phyloP scores from a whole-genome alignment of 2,329 filamentous ascomycete species.

The Triangularia verruculosa region DNA sequence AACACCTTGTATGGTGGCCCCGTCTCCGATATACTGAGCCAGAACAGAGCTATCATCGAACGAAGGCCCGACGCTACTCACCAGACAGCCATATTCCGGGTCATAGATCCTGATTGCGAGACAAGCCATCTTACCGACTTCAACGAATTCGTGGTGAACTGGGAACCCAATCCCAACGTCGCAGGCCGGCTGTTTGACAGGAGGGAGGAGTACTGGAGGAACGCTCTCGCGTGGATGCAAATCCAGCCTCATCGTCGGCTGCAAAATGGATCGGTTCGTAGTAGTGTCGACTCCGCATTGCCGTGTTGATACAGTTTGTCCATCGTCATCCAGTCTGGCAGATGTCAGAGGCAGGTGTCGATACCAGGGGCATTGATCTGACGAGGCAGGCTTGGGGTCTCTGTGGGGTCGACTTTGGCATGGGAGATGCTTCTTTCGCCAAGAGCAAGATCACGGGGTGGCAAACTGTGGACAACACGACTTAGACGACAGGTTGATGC shows the following conservation, averaged over 20 bases:
- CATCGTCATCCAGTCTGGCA: not conserved
- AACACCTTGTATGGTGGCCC: not conserved
- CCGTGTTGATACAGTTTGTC: not conserved
- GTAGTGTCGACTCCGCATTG: not conserved
- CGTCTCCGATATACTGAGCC: not conserved
- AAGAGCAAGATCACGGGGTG: not conserved
- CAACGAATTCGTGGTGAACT: too few relatives aligned
- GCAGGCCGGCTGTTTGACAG: too few relatives aligned
- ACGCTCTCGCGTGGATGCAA: not conserved
- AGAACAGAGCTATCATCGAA: not conserved
- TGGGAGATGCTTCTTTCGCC: too few relatives aligned
- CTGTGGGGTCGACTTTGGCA: not conserved
- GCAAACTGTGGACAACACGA: not conserved
- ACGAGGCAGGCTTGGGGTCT: not conserved
- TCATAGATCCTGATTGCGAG: not conserved
- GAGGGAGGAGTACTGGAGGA: not conserved
- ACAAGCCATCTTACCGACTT: not conserved
- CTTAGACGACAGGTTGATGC: too few relatives aligned
- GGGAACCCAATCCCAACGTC: too few relatives aligned
- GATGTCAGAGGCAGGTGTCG: not conserved
- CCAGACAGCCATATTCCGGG: not conserved
- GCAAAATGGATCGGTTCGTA: not conserved
- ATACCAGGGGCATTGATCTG: not conserved
- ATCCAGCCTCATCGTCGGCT: not conserved
- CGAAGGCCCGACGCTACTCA: not conserved